These are phyloP conservation scores for Plasmodium inui DNA, from an alignment of 169 alveolate species.

Conservation along the genomic window DNA sequence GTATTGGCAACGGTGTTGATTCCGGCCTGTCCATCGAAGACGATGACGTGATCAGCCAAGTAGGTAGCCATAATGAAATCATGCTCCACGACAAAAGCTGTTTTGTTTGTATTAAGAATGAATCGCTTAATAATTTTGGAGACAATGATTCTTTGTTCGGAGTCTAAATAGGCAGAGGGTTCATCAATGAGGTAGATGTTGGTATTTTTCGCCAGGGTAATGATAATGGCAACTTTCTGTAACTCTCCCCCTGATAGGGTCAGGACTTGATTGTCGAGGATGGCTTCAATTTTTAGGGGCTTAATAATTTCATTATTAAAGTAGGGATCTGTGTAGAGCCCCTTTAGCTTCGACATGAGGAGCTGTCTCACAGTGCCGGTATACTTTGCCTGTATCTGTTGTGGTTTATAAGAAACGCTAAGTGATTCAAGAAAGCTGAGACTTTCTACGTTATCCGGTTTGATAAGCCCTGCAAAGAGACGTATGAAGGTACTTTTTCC, in stretches of 20 bases:
- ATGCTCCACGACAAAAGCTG: slow-evolving; percentile 99
- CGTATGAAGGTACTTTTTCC: slow-evolving; percentile 99
- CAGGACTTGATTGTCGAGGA: slow-evolving; percentile 96
- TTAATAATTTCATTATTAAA: slow-evolving; percentile 97
- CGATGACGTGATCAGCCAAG: slow-evolving; percentile 99
- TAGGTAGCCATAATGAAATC: slow-evolving; percentile 99
- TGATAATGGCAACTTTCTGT: slow-evolving; percentile 97
- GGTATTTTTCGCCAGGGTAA: slow-evolving; percentile 98
- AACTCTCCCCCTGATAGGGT: slow-evolving; percentile 99
- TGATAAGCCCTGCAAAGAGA: slow-evolving; percentile 95
- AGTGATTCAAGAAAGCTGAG: slow-evolving; percentile 92
- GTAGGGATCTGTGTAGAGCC: slow-evolving; percentile 92
- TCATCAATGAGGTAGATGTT: slow-evolving; percentile 99
- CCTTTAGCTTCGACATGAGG: slow-evolving; percentile 92
- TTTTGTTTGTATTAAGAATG: slow-evolving; percentile 96
- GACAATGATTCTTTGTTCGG: slow-evolving; percentile 99
- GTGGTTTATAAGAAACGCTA: slow-evolving; percentile 97
- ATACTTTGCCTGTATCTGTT: slow-evolving; percentile 97
- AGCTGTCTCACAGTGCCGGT: slow-evolving; percentile 97
- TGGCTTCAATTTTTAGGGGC: slow-evolving; percentile 95
- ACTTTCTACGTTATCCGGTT: slow-evolving; percentile 93
- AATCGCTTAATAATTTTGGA: slow-evolving; percentile 98
- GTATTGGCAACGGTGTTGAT: slow-evolving; percentile 88
- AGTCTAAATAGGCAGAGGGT: slow-evolving; percentile 99
- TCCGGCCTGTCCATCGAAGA: slow-evolving; percentile 98